Evolutionary conservation across 164 flowering plant species (phyloP).

Genomic region (Vitis vinifera): DNA sequence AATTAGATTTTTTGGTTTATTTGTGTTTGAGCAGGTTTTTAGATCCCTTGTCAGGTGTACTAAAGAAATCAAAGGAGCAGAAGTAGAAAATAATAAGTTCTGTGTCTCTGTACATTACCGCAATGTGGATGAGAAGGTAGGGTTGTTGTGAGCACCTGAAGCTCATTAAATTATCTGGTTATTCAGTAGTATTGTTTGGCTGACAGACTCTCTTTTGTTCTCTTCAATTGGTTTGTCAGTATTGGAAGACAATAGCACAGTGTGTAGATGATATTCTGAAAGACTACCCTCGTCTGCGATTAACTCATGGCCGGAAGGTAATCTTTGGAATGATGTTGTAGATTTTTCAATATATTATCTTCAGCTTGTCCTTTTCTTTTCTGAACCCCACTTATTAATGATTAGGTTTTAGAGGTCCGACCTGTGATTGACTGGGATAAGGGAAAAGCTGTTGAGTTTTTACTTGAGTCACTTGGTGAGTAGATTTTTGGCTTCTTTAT

Average conservation of each 20-base stretch:
- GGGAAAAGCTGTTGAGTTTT: conserved; percentile 67
- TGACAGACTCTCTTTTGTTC: neutral
- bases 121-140: conserved; percentile 66
- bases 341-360: neutral
- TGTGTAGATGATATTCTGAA: conserved; percentile 40
- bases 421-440: conserved; percentile 73
- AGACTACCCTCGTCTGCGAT: conserved; percentile 48
- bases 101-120: conserved; percentile 80
- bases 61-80: conserved; percentile 49
- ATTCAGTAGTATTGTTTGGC: neutral
- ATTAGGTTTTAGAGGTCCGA: conserved; percentile 69
- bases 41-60: conserved; percentile 48
- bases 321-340: neutral
- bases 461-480: conserved; percentile 68
- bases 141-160: neutral
- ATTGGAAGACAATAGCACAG: conserved; percentile 44
- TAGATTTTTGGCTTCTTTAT: neutral
- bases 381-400: neutral
- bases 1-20: neutral
- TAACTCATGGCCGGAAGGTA: conserved; percentile 78
- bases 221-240: conserved; percentile 27
- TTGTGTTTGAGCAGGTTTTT: conserved; percentile 38
- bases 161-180: neutral
- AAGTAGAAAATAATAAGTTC: conserved; percentile 67
- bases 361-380: neutral